Conservation (phyloP, 2,329 filamentous ascomycete genomes). For the Westerdykella aurantiaca region DNA sequence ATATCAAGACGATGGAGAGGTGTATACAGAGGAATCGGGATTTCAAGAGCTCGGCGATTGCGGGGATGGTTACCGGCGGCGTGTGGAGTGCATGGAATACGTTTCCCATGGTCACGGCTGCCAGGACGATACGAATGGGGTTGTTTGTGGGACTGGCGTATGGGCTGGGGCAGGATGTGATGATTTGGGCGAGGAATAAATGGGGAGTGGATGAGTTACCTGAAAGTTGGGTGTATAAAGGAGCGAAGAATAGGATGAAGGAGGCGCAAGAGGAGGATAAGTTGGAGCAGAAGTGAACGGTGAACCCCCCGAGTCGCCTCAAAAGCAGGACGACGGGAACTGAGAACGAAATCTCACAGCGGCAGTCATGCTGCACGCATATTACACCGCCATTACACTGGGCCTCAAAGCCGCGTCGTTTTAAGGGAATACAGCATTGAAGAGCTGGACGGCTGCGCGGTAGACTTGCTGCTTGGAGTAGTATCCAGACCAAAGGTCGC, state of each 20-base stretch:
- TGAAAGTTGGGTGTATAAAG: conserved; percentile 41
- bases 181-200: conserved; percentile 64
- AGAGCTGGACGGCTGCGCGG: too few species aligned
- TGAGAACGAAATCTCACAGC: too few species aligned
- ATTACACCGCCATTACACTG: too few species aligned
- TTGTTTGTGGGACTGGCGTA: conserved; percentile 73
- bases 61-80: conserved; percentile 78
- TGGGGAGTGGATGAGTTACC: conserved; percentile 53
- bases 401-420: too few species aligned
- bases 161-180: conserved; percentile 71
- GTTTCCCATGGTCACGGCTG: conserved; percentile 62
- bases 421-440: too few species aligned
- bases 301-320: not conserved
- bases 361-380: too few species aligned
- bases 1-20: conserved; percentile 21
- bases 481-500: too few species aligned
- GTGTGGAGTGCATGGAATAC: conserved; percentile 80
- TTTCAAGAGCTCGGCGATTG: conserved; percentile 72
- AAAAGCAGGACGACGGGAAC: too few species aligned
- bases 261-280: conserved; percentile 23
- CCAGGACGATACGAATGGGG: conserved; percentile 68
- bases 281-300: conserved; percentile 20
- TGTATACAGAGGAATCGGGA: conserved; percentile 49
- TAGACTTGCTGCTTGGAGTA: too few species aligned
- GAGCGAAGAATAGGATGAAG: conserved; percentile 34